A percentile compares a stretch with the other conserved stretches of the same genome.
Evolutionary conservation across 345 rosid genomes (phyloP).

Genomic region (Eucalyptus sp.): DNA sequence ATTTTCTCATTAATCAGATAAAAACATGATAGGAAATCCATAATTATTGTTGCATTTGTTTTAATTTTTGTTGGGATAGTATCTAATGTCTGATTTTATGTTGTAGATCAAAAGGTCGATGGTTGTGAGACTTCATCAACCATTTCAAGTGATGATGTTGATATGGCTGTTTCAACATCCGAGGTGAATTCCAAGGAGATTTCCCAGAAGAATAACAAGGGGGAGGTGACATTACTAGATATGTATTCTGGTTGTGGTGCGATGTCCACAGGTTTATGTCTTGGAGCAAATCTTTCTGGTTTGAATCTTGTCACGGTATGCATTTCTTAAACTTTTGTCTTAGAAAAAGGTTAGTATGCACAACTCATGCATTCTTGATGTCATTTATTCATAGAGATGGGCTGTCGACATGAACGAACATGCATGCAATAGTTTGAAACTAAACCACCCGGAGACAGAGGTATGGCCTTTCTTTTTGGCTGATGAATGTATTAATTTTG

Average conservation of each 20-base stretch:
- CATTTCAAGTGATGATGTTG: constrained; percentile 36
- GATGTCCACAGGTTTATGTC: constrained; percentile 78
- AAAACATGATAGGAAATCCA: not conserved
- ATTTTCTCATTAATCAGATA: not conserved
- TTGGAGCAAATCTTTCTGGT: constrained; percentile 50
- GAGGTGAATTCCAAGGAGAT: constrained; percentile 3
- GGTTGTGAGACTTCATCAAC: constrained; percentile 35
- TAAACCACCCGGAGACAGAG: constrained; percentile 54
- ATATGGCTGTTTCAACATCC: not conserved
- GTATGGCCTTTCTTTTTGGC: constrained; percentile 5
- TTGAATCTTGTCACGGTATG: constrained; percentile 51
- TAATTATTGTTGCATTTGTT: not conserved
- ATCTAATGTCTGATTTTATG: not conserved
- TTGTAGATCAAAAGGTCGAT: constrained; percentile 15
- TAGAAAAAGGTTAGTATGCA: not conserved
- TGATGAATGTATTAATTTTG: not conserved
- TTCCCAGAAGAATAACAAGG: not conserved
- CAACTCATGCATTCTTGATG: not conserved
- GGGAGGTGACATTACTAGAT: constrained; percentile 37
- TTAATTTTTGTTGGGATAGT: not conserved
- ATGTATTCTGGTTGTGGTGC: constrained; percentile 86
- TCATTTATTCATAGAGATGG: constrained; percentile 37
- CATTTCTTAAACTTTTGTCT: not conserved
- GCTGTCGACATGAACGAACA: constrained; percentile 53
- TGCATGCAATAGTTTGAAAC: constrained; percentile 45